These are phyloP conservation scores for Plenodomus lindquistii DNA, from an alignment of 2,329 filamentous ascomycete species.

Conservation along the genomic window DNA sequence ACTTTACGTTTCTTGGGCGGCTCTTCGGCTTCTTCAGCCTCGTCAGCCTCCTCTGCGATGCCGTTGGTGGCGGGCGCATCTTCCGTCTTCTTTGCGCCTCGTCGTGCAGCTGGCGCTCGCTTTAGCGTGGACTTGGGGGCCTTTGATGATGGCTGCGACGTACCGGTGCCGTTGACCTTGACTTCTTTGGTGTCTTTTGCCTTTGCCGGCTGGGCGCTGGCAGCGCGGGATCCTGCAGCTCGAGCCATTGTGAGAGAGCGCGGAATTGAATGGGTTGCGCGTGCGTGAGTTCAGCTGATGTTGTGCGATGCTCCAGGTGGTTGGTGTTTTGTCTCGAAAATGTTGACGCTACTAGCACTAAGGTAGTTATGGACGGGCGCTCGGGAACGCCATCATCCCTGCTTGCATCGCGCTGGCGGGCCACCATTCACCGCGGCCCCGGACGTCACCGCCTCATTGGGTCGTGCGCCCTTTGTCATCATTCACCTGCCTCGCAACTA, in stretches of 20 bases:
- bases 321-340: slow-evolving; percentile 32
- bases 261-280: slow-evolving; percentile 17
- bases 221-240: slow-evolving; percentile 30
- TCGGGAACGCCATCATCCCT: slow-evolving; percentile 8
- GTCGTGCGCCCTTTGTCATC: neutral
- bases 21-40: slow-evolving; percentile 3
- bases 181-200: slow-evolving; percentile 29
- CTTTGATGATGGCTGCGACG: slow-evolving; percentile 16
- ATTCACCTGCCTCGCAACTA: slow-evolving; percentile 2
- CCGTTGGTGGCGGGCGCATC: slow-evolving; percentile 16
- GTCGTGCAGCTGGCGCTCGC: slow-evolving; percentile 17
- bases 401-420: neutral
- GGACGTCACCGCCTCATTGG: slow-evolving; percentile 21
- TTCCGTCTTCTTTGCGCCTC: slow-evolving; percentile 33
- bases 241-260: slow-evolving; percentile 33
- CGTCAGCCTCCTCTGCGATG: slow-evolving; percentile 7
- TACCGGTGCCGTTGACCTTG: slow-evolving; percentile 39
- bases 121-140: slow-evolving; percentile 18
- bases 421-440: neutral
- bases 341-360: slow-evolving; percentile 12
- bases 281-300: slow-evolving; percentile 14
- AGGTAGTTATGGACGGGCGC: slow-evolving; percentile 1
- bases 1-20: slow-evolving; percentile 17
- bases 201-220: slow-evolving; percentile 31
- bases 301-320: slow-evolving; percentile 18